These are phyloP conservation scores for Flagelloscypha sp. DNA, from an alignment of 768 basidiomycete genomes.

Conservation along the genomic window DNA sequence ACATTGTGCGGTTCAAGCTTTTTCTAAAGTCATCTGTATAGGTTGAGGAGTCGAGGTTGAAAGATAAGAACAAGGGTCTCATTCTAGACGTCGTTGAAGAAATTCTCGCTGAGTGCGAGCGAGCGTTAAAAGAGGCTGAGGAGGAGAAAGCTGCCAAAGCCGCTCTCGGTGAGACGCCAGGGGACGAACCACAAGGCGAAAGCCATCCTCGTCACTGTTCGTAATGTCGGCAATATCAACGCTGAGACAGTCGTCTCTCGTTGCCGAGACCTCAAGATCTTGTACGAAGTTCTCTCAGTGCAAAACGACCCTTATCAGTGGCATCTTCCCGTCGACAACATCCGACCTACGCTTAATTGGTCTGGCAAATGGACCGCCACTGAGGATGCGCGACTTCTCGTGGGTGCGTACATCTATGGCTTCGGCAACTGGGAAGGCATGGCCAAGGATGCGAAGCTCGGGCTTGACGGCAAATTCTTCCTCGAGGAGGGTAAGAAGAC, in stretches of 20 bases:
- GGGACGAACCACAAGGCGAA: conserved; percentile 95
- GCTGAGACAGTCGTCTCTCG: conserved; percentile 94
- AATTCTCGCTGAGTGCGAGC: conserved; percentile 77
- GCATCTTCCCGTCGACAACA: conserved; percentile 85
- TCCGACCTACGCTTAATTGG: conserved; percentile 94
- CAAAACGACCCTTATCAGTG: conserved; percentile 72
- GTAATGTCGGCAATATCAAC: conserved; percentile 89
- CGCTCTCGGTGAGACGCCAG: conserved; percentile 80
- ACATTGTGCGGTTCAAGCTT: conserved; percentile 2
- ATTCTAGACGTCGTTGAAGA: conserved; percentile 89
- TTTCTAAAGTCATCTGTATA: conserved; percentile 21
- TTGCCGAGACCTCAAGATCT: conserved; percentile 78
- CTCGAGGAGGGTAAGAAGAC: conserved; percentile 96
- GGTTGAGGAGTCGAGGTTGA: conserved; percentile 85
- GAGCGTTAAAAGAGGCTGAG: conserved; percentile 79
- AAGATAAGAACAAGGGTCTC: conserved; percentile 90
- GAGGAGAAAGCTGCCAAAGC: conserved; percentile 68
- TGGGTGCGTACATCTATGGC: conserved; percentile 88
- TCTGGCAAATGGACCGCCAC: conserved; percentile 88
- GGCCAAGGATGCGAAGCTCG: conserved; percentile 77
- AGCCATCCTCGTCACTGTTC: conserved; percentile 87
- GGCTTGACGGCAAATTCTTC: conserved; percentile 91
- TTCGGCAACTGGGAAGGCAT: conserved; percentile 98
- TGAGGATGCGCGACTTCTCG: conserved; percentile 91
- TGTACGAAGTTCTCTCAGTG: conserved; percentile 73